Conservation (phyloP, 805 yeast genomes). For the Grigorovia transvaalensis region DNA sequence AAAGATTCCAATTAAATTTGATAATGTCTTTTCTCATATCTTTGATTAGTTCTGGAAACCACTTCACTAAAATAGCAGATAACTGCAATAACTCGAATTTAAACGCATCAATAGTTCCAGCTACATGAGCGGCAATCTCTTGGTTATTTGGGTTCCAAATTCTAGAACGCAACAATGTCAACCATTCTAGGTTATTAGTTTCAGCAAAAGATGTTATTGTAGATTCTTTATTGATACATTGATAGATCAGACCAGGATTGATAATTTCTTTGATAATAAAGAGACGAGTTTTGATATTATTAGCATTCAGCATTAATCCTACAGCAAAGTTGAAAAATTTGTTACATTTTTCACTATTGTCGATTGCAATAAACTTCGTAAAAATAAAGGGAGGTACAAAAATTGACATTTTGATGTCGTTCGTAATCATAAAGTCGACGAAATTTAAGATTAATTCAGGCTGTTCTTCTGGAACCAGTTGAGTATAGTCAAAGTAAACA, state of each 20-base stretch:
- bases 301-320: slow-evolving; percentile 38
- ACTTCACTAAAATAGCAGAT: slow-evolving; percentile 64
- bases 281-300: slow-evolving; percentile 44
- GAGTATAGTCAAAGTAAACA: slow-evolving; percentile 33
- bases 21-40: slow-evolving; percentile 73
- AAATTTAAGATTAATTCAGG: slow-evolving; percentile 29
- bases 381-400: slow-evolving; percentile 49
- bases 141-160: slow-evolving; percentile 66
- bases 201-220: slow-evolving; percentile 5
- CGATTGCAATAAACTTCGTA: slow-evolving; percentile 41
- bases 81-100: slow-evolving; percentile 72
- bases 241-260: slow-evolving; percentile 55
- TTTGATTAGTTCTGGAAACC: slow-evolving; percentile 48
- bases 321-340: slow-evolving; percentile 43
- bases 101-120: slow-evolving; percentile 64
- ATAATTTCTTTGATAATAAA: slow-evolving; percentile 54
- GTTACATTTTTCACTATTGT: slow-evolving; percentile 38
- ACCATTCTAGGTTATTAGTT: slow-evolving; percentile 43
- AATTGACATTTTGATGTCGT: slow-evolving; percentile 23
- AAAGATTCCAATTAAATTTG: slow-evolving; percentile 88
- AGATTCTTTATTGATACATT: slow-evolving; percentile 26
- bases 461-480: slow-evolving; percentile 28
- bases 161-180: slow-evolving; percentile 46
- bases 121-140: slow-evolving; percentile 34
- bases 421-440: slow-evolving; percentile 29